phyloP scores from a whole-genome alignment of 768 basidiomycete species.

The Termitomyces titanicus region DNA sequence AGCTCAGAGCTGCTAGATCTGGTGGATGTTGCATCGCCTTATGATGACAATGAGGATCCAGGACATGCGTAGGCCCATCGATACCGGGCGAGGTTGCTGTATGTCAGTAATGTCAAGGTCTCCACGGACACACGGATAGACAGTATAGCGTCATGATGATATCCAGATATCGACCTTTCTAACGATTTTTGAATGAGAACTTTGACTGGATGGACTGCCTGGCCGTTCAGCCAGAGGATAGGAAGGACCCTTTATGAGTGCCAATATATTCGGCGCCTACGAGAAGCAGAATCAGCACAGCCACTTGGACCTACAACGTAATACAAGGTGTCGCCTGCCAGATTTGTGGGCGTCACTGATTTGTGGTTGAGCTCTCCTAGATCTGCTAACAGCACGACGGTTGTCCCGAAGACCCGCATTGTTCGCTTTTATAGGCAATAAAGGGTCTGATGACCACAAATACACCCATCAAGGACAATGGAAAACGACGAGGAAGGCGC shows the following conservation, averaged over 20 bases:
- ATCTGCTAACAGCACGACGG: conserved; percentile 7
- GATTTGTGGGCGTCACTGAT: conserved; percentile 8
- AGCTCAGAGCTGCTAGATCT: background rate
- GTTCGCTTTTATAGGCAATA: conserved; percentile 23
- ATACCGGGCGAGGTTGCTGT: background rate
- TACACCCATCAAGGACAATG: conserved; percentile 20
- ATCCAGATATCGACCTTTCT: background rate
- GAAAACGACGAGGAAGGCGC: background rate
- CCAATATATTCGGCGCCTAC: background rate
- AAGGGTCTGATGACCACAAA: conserved; percentile 3
- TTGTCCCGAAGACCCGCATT: conserved; percentile 19
- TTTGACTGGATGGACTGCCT: background rate
- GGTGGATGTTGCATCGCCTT: background rate
- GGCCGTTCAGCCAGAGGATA: background rate
- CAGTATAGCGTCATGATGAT: background rate
- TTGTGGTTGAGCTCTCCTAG: conserved; percentile 6
- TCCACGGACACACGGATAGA: background rate
- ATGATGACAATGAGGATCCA: background rate
- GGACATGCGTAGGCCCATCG: background rate
- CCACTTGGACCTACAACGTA: conserved; percentile 41
- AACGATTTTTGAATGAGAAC: background rate
- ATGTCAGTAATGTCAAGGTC: background rate
- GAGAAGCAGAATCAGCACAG: conserved; percentile 25
- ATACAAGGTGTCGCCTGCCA: conserved; percentile 29
- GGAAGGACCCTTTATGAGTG: too few species aligned